Evolutionary conservation across 139 green algal genomes (phyloP).

Genomic region (Chlorella sorokiniana): DNA sequence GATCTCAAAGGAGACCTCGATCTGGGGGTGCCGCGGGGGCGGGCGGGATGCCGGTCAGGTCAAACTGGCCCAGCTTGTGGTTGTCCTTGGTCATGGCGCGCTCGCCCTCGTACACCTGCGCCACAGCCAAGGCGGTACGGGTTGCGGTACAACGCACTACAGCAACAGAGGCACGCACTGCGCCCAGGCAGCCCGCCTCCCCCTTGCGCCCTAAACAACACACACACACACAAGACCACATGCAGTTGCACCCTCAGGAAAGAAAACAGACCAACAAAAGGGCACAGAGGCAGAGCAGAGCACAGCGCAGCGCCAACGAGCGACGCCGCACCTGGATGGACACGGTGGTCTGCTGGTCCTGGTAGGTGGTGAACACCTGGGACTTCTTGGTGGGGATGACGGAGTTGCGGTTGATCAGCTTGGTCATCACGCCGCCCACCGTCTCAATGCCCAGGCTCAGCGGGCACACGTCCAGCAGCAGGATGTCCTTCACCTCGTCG

Average conservation of each 20-base stretch:
- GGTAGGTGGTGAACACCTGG: slow-evolving; percentile 98
- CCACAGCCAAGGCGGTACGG: no score
- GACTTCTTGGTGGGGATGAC: slow-evolving; percentile 98
- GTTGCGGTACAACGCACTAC: no score
- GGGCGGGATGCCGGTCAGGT: slow-evolving; percentile 89
- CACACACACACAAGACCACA: no score
- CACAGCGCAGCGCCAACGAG: neutral
- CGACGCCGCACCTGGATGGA: slow-evolving; percentile 76
- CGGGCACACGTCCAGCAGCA: slow-evolving; percentile 88
- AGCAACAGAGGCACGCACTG: no score
- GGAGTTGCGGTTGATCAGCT: slow-evolving; percentile 92
- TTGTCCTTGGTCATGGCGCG: slow-evolving; percentile 95
- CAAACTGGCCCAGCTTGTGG: slow-evolving; percentile 92
- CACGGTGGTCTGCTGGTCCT: slow-evolving; percentile 95
- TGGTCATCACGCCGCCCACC: slow-evolving; percentile 91
- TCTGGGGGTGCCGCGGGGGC: slow-evolving; percentile 84
- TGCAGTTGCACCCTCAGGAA: neutral
- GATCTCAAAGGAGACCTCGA: slow-evolving; percentile 89
- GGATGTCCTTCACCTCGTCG: slow-evolving; percentile 81
- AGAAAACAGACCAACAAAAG: neutral
- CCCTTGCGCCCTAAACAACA: no score
- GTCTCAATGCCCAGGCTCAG: slow-evolving; percentile 96
- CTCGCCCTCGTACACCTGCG: slow-evolving; percentile 88
- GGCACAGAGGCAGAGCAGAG: neutral
- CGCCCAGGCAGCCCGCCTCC: no score